A percentile compares a stretch with the other conserved stretches of the same genome.
Evolutionary conservation across 1,284 basidiomycete genomes (phyloP).

Genomic region (Rhodotorula sp.): DNA sequence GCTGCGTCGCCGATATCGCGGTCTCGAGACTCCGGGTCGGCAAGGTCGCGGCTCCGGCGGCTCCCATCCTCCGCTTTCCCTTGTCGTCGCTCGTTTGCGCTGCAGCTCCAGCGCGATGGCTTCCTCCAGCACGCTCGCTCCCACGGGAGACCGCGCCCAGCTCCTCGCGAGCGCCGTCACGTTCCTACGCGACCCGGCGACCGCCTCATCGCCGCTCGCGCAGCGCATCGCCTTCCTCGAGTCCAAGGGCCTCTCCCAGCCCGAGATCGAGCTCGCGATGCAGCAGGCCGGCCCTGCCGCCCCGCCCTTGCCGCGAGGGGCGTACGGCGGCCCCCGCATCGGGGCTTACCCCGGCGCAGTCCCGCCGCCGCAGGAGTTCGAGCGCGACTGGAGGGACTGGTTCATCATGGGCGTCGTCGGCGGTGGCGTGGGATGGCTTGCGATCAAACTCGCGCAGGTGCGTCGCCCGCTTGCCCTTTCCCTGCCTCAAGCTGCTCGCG

Average conservation of each 20-base stretch:
- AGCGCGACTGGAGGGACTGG: conserved; percentile 87
- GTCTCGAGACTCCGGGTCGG: too few species aligned
- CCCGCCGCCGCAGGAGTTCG: conserved; percentile 51
- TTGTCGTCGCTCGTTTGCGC: background rate
- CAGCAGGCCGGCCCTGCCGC: conserved; percentile 8
- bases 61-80: too few species aligned
- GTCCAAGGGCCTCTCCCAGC: conserved; percentile 80
- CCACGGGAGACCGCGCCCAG: conserved; percentile 12
- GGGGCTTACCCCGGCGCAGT: too few species aligned
- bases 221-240: conserved; percentile 91
- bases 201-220: conserved; percentile 68
- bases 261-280: conserved; percentile 86
- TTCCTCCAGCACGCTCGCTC: background rate
- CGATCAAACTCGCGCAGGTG: conserved; percentile 81
- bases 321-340: background rate
- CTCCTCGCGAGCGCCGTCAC: conserved; percentile 39
- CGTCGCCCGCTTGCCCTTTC: conserved; percentile 41
- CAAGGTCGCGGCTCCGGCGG: too few species aligned
- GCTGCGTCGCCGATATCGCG: too few species aligned
- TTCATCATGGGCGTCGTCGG: conserved; percentile 95
- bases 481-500: too few species aligned
- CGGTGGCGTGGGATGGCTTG: conserved; percentile 83
- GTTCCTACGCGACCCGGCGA: conserved; percentile 48
- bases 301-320: background rate
- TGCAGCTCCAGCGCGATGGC: background rate